phyloP scores from a whole-genome alignment of 2,329 filamentous ascomycete genomes.

The Ophioceras dolichostomum region DNA sequence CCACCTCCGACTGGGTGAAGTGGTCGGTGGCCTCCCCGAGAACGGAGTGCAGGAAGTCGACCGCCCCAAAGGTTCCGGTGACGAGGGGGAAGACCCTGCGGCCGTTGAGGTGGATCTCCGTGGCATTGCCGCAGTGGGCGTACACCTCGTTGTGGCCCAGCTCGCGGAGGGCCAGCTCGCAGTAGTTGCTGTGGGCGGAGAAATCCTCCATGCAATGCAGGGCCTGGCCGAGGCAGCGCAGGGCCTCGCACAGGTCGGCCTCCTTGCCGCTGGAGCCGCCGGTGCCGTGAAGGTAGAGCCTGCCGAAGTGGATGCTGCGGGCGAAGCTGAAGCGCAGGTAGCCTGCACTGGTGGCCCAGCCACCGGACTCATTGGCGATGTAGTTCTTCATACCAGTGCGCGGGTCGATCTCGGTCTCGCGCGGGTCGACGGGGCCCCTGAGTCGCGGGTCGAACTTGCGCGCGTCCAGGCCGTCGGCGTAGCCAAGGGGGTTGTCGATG shows the following conservation, averaged over 20 bases:
- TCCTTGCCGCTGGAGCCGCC: slow-evolving; percentile 51
- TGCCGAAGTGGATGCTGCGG: slow-evolving; percentile 65
- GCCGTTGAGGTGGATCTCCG: slow-evolving; percentile 54
- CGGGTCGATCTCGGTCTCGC: slow-evolving; percentile 62
- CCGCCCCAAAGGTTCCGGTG: slow-evolving; percentile 64
- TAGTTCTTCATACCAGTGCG: slow-evolving; percentile 98
- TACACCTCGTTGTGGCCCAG: slow-evolving; percentile 59
- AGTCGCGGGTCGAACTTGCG: slow-evolving; percentile 70
- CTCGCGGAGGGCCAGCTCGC: slow-evolving; percentile 64
- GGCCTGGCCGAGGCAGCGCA: slow-evolving; percentile 64
- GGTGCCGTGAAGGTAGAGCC: slow-evolving; percentile 58
- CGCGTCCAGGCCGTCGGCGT: slow-evolving; percentile 79
- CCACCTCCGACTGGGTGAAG: slow-evolving; percentile 74
- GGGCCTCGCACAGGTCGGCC: slow-evolving; percentile 66
- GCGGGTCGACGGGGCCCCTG: slow-evolving; percentile 60
- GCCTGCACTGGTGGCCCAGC: slow-evolving; percentile 81
- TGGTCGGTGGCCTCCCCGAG: slow-evolving; percentile 66
- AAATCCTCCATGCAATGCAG: slow-evolving; percentile 71
- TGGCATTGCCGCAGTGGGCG: slow-evolving; percentile 55
- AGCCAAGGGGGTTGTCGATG: slow-evolving; percentile 70
- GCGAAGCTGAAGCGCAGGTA: slow-evolving; percentile 69
- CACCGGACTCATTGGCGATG: slow-evolving; percentile 79
- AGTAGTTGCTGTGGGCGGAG: slow-evolving; percentile 75
- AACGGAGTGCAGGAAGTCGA: slow-evolving; percentile 75
- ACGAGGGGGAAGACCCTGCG: slow-evolving; percentile 62